Evolutionary conservation across 2,329 filamentous ascomycete genomes (phyloP), one percentile per base, ranked within the genome.

Genomic region (Fusarium piperis): DNA sequence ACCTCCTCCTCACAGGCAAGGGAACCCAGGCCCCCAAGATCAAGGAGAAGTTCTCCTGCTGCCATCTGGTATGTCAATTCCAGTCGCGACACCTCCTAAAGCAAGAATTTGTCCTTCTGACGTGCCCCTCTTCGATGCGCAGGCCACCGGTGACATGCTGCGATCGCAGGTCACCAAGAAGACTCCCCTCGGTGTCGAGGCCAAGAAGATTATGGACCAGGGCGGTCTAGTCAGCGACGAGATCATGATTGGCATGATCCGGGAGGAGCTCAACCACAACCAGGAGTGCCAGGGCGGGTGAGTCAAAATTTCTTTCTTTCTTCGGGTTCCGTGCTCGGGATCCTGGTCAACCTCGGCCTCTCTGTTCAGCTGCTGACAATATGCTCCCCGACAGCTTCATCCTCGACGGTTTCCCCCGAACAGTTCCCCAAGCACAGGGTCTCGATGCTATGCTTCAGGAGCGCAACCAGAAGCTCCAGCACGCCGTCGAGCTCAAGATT

Each of bases 161-260:
- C 94, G 96, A 80, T 97, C 95, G 76, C 96, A 99, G 85, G 96
- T 99, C 80, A 93, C 95, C 74, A 97, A 97, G 86, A 98, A 98
- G 91, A 99, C 96, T 64, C 85, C 93, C 67, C 91, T 99, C 74
- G 96, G 96, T 77, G 90, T 93, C 81, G 94, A 98, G 87, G 96
- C 96, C 75, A 99, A 99, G 92, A 98, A 98, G 91, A 99, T 99
- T 84, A 99, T 99, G 96, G 96, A 99, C 81, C 93, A 95, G 82
- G 96, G 96, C 78, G 95, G 95, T 76, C 91, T 99, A 66, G 96
- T 99, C 82, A 97, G 94, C 83, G 96, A 99, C 84, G 95, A 98
- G 81, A 99, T 99, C 81, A 95, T 99, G 90, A 93, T 99, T 83
- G 94, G 95, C 84, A 99, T 99, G 96, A 99, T 99, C 87, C 95